These are phyloP conservation scores for Penicillium crystallinum DNA, from an alignment of 495 filamentous ascomycete species.

Conservation along the genomic window DNA sequence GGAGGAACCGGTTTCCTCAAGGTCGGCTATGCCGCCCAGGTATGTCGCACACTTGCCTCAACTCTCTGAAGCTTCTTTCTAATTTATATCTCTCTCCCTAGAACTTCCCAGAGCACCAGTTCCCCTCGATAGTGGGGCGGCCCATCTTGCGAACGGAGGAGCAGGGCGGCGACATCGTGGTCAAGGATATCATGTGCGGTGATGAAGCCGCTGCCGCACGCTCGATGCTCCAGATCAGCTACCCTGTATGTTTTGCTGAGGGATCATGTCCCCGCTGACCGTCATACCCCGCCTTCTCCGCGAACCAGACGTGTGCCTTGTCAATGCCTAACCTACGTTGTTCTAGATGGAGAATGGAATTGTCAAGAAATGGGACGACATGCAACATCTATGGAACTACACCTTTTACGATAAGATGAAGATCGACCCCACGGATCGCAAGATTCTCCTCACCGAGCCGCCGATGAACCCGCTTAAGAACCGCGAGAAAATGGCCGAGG, in stretches of 20 bases:
- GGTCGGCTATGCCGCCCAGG: constrained; percentile 92
- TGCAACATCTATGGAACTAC: constrained; percentile 99
- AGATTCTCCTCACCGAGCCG: constrained; percentile 97
- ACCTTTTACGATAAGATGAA: constrained; percentile 96
- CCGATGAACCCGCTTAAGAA: constrained; percentile 97
- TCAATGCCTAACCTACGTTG: constrained; percentile 19
- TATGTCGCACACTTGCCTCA: constrained; percentile 29
- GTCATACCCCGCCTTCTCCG: constrained; percentile 22
- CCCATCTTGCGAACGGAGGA: constrained; percentile 97
- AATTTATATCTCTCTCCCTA: constrained; percentile 29
- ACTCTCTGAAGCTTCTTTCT: constrained; percentile 5
- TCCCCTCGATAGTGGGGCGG: constrained; percentile 95
- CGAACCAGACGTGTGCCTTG: constrained; percentile 18
- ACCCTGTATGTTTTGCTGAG: constrained; percentile 60
- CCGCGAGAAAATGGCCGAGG: constrained; percentile 93
- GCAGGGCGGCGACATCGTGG: constrained; percentile 65
- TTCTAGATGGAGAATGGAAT: constrained; percentile 97
- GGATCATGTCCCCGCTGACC: constrained; percentile 8
- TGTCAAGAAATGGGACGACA: constrained; percentile 98
- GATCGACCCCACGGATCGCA: constrained; percentile 83
- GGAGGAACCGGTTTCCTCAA: constrained; percentile 99
- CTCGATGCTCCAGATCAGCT: constrained; percentile 95
- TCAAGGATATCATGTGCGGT: constrained; percentile 99
- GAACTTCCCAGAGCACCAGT: constrained; percentile 99
- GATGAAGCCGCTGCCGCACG: constrained; percentile 95